A percentile compares a stretch with the other conserved stretches of the same genome.
phyloP scores from a whole-genome alignment of 148 eudicot species.

The Agrostemma githago region DNA sequence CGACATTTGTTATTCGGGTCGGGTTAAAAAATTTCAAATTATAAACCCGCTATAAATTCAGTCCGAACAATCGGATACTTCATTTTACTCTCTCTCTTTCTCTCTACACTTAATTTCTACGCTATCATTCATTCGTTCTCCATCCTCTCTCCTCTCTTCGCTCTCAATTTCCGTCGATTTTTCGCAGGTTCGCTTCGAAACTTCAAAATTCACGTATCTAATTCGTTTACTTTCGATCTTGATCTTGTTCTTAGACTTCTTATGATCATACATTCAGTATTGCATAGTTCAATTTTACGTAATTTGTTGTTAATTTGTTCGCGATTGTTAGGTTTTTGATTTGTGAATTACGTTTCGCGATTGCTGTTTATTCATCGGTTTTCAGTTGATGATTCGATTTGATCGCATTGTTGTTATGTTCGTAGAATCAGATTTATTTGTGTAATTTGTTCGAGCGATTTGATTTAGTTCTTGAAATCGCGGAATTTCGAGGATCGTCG shows the following conservation, averaged over 20 bases:
- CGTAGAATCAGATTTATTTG: not conserved
- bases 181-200: conserved; percentile 4
- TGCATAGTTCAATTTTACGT: not conserved
- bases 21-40: not conserved
- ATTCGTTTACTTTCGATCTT: not conserved
- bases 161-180: not conserved
- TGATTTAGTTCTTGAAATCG: not conserved
- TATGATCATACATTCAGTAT: conserved; percentile 2
- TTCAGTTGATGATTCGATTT: not conserved
- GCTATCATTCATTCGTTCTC: not conserved
- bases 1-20: no score
- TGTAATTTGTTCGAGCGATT: not conserved
- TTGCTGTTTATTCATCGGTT: not conserved
- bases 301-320: not conserved
- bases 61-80: not conserved
- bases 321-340: not conserved
- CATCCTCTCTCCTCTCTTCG: not conserved
- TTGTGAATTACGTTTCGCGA: not conserved
- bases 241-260: not conserved
- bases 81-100: not conserved
- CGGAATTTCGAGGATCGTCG: not conserved
- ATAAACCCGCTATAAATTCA: not conserved
- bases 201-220: not conserved
- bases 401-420: not conserved
- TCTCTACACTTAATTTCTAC: not conserved